Percentiles rank a stretch among this genome's conserved stretches.
phyloP scores from a whole-genome alignment of 164 flowering plant genomes.

The Kingdonia uniflora region DNA sequence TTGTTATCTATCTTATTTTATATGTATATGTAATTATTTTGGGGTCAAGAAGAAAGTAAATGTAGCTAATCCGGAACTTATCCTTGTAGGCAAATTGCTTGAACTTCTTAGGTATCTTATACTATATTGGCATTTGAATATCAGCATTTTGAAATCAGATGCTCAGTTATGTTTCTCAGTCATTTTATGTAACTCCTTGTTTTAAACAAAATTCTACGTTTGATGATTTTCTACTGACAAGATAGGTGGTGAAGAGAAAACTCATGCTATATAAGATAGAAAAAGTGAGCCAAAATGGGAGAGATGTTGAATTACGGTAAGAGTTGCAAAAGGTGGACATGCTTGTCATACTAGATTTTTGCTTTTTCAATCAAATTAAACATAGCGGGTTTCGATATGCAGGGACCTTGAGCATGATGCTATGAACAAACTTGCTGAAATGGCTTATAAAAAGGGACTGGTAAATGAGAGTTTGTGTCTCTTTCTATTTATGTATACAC shows the following conservation, averaged over 20 bases:
- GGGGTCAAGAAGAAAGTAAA: background rate
- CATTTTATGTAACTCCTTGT: background rate
- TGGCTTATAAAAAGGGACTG: slow-evolving; percentile 65
- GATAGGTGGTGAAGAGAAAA: slow-evolving; percentile 48
- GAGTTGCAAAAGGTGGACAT: slow-evolving; percentile 1
- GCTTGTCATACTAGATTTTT: slow-evolving; percentile 3
- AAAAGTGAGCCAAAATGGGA: slow-evolving; percentile 29
- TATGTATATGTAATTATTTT: background rate
- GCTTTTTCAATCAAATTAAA: background rate
- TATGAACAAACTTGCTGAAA: slow-evolving; percentile 61
- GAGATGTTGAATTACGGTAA: slow-evolving; percentile 40
- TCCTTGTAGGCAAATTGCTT: too few relatives aligned
- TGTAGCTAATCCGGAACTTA: too few relatives aligned
- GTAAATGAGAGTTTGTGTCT: slow-evolving; percentile 19
- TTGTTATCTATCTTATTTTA: background rate
- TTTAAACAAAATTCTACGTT: background rate
- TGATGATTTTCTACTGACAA: slow-evolving; percentile 3
- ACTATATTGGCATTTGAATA: background rate
- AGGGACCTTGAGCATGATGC: slow-evolving; percentile 72
- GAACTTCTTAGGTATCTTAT: background rate
- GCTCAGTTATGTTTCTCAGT: background rate
- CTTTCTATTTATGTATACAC: background rate
- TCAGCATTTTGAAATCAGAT: background rate
- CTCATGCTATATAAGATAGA: slow-evolving; percentile 29
- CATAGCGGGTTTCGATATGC: slow-evolving; percentile 19